Percentiles rank a stretch among this genome's conserved stretches.
These are phyloP conservation scores for Nymphaea thermarum DNA, from an alignment of 164 flowering plant species.

Conservation along the genomic window DNA sequence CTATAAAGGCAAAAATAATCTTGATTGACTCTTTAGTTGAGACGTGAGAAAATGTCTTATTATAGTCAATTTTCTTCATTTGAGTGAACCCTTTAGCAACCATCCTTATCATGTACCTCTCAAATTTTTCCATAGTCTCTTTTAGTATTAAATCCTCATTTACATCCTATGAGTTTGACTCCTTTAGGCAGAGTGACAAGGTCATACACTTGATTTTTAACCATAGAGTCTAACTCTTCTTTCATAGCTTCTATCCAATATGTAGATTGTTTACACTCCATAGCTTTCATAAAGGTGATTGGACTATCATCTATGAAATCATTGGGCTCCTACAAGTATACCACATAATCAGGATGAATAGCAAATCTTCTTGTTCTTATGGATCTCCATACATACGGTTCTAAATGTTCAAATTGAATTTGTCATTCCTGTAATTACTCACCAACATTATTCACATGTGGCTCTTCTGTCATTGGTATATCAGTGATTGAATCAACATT, in stretches of 20 bases:
- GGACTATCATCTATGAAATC: background rate
- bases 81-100: slow-evolving; percentile 1
- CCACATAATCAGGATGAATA: background rate
- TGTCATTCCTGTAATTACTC: no score
- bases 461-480: no score
- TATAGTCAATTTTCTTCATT: no score
- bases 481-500: no score
- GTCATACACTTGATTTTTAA: background rate
- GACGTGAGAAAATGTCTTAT: no score
- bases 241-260: background rate
- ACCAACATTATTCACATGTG: no score
- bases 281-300: background rate
- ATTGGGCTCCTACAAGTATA: background rate
- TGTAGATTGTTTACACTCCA: background rate
- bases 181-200: background rate
- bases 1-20: background rate
- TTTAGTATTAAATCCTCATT: background rate
- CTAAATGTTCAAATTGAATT: no score
- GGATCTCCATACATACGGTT: background rate
- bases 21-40: no score
- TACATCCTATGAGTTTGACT: background rate
- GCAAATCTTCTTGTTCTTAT: background rate
- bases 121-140: background rate
- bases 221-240: background rate
- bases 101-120: background rate